Conservation (phyloP, 495 filamentous ascomycete genomes). For the Pyrenula massariospora region DNA sequence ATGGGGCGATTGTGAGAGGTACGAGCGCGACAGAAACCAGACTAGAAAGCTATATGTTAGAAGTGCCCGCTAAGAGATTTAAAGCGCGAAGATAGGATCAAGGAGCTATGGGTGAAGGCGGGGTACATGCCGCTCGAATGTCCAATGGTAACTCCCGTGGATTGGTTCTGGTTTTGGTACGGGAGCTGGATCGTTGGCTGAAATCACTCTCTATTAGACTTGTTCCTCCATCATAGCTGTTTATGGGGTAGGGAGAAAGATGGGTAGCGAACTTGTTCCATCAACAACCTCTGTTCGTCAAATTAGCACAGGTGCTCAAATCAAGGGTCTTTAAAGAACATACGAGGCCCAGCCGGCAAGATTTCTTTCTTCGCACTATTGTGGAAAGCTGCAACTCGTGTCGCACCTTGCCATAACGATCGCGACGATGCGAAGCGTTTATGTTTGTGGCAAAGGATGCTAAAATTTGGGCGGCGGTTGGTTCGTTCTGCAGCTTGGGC, state of each 20-base stretch:
- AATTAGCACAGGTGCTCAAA: background rate
- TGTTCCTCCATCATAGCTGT: background rate
- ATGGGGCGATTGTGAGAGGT: conserved; percentile 80
- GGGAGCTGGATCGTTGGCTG: conserved; percentile 64
- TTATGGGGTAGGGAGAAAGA: background rate
- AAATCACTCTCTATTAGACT: background rate
- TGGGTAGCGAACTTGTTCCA: background rate
- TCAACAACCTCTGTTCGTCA: background rate
- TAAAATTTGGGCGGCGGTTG: background rate
- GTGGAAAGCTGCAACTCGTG: background rate
- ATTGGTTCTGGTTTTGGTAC: conserved; percentile 58
- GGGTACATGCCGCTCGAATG: conserved; percentile 69
- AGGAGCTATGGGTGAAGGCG: too few relatives aligned
- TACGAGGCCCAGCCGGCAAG: background rate
- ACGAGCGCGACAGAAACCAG: conserved; percentile 65
- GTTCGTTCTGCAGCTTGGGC: background rate
- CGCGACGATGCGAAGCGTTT: background rate
- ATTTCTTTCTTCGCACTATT: background rate
- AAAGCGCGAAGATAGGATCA: background rate
- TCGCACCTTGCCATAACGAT: background rate
- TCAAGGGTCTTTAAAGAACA: background rate
- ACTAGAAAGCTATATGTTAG: conserved; percentile 21
- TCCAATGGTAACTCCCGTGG: conserved; percentile 97
- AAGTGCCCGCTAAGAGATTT: background rate
- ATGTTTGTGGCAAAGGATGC: background rate